Evolutionary conservation across 768 basidiomycete genomes (phyloP).

Genomic region (Neoboletus magnificus): DNA sequence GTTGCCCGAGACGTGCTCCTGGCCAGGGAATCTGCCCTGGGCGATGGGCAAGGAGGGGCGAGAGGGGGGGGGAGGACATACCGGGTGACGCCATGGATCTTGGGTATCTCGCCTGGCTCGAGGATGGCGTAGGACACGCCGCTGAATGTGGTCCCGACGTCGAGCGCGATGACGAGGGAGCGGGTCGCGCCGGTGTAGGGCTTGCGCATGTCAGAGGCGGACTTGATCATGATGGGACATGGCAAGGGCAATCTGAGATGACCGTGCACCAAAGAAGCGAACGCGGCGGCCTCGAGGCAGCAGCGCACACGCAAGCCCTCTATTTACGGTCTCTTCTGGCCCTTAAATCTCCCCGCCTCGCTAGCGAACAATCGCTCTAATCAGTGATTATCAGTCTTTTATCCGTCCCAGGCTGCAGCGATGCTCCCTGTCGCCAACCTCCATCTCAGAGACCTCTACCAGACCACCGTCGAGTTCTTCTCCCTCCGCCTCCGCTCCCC

Average conservation of each 20-base stretch:
- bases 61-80: slow-evolving; percentile 26
- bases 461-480: slow-evolving; percentile 59
- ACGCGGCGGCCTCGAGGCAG: slow-evolving; percentile 16
- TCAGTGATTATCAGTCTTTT: slow-evolving; percentile 39
- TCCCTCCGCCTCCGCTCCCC: slow-evolving; percentile 35
- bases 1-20: slow-evolving; percentile 83
- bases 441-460: slow-evolving; percentile 47
- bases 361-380: slow-evolving; percentile 7
- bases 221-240: slow-evolving; percentile 40
- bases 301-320: slow-evolving; percentile 20
- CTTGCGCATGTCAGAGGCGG: slow-evolving; percentile 62
- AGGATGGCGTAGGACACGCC: slow-evolving; percentile 83
- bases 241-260: neutral
- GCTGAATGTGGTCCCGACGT: slow-evolving; percentile 81
- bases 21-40: slow-evolving; percentile 65
- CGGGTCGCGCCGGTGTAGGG: slow-evolving; percentile 64
- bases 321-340: neutral
- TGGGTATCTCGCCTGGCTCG: slow-evolving; percentile 76
- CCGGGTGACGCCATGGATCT: slow-evolving; percentile 80
- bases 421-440: slow-evolving; percentile 48
- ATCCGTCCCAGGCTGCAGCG: slow-evolving; percentile 30
- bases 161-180: slow-evolving; percentile 73
- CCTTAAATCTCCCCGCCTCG: slow-evolving; percentile 11
- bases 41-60: slow-evolving; percentile 10
- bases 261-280: neutral